phyloP scores from a whole-genome alignment of 2,329 filamentous ascomycete species.

The Orbilia brochopaga region DNA sequence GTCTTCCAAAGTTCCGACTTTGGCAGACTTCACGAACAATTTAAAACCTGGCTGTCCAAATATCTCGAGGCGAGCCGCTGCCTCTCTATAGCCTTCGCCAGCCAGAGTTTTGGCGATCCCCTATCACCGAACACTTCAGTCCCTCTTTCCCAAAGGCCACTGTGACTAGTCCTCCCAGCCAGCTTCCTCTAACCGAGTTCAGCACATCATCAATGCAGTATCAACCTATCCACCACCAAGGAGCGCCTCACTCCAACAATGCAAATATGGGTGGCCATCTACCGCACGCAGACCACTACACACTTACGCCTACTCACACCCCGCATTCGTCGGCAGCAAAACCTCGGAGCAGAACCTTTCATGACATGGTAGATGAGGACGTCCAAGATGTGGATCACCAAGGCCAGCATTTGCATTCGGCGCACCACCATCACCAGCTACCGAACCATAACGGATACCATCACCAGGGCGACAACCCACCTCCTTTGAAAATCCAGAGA shows the following conservation, averaged over 20 bases:
- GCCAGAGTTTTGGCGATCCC: conserved; percentile 50
- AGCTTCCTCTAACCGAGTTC: conserved; percentile 44
- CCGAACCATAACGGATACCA: conserved; percentile 74
- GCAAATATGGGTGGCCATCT: conserved; percentile 44
- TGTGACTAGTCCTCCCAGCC: conserved; percentile 44
- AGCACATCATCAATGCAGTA: conserved; percentile 49
- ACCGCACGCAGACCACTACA: conserved; percentile 46
- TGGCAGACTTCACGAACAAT: conserved; percentile 45
- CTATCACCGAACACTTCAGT: conserved; percentile 48
- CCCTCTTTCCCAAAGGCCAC: conserved; percentile 47
- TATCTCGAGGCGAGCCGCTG: conserved; percentile 49
- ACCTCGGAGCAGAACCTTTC: conserved; percentile 45
- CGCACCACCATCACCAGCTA: conserved; percentile 54
- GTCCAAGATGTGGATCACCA: conserved; percentile 54
- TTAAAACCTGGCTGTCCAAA: conserved; percentile 52
- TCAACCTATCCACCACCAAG: conserved; percentile 47
- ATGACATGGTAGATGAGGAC: conserved; percentile 53
- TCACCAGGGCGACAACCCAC: conserved; percentile 76
- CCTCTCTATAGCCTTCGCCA: conserved; percentile 50
- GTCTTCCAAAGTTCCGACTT: conserved; percentile 51
- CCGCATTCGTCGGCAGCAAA: conserved; percentile 47
- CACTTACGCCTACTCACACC: conserved; percentile 44
- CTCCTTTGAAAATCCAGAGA: conserved; percentile 67
- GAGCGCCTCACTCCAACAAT: conserved; percentile 45
- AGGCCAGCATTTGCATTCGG: conserved; percentile 44